A percentile compares a stretch with the other conserved stretches of the same genome.
Evolutionary conservation across 805 yeast genomes (phyloP).

Genomic region (Ogataea glucozyma): DNA sequence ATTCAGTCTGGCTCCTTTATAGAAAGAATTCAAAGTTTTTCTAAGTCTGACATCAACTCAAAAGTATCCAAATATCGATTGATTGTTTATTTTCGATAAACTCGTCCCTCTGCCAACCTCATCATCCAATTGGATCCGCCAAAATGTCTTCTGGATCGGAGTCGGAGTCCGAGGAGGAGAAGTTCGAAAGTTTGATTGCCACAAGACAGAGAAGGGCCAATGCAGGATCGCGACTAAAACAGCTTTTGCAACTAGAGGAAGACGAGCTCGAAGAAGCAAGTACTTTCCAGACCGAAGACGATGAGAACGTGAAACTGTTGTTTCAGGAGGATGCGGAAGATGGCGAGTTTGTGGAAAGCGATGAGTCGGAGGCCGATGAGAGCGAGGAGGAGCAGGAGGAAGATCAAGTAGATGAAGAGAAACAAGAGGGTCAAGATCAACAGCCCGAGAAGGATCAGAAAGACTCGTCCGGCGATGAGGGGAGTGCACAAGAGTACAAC

Average conservation of each 20-base stretch:
- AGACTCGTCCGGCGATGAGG: conserved; percentile 33
- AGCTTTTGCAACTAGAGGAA: conserved; percentile 69
- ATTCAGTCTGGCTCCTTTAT: too few relatives aligned
- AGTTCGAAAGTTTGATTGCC: conserved; percentile 60
- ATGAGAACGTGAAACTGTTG: conserved; percentile 69
- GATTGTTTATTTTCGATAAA: too few relatives aligned
- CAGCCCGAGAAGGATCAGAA: conserved; percentile 27
- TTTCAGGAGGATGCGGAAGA: conserved; percentile 67
- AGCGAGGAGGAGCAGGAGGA: conserved; percentile 35
- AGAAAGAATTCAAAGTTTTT: too few relatives aligned
- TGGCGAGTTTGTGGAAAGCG: conserved; percentile 43
- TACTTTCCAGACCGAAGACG: conserved; percentile 53
- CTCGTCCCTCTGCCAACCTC: too few relatives aligned
- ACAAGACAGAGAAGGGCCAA: conserved; percentile 79
- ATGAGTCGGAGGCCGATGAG: conserved; percentile 30
- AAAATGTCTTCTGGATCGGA: conserved; percentile 12
- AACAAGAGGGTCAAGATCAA: conserved; percentile 19
- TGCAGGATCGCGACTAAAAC: conserved; percentile 84
- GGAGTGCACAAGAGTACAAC: conserved; percentile 31
- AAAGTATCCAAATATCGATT: too few relatives aligned
- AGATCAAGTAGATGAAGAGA: conserved; percentile 30
- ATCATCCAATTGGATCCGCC: too few relatives aligned
- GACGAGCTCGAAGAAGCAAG: conserved; percentile 30
- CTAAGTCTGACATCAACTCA: too few relatives aligned
- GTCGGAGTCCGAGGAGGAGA: conserved; percentile 34